Evolutionary conservation across 805 yeast species (phyloP).

Genomic region (Cyberlindnera saturnus): DNA sequence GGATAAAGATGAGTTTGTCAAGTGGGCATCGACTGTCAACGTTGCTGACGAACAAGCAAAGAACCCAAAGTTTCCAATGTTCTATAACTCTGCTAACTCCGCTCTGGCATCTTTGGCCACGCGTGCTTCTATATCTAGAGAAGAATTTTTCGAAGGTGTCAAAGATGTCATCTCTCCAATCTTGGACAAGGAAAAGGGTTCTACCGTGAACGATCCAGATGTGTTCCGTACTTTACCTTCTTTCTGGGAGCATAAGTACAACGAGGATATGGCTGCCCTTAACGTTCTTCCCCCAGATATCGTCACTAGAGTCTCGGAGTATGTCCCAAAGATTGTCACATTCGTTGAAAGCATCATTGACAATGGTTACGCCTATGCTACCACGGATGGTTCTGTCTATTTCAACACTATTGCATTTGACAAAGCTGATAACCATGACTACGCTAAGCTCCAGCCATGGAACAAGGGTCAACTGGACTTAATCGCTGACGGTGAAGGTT

Average conservation of each 20-base stretch:
- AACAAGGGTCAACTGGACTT: conserved; percentile 83
- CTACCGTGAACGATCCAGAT: conserved; percentile 75
- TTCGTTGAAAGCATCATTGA: conserved; percentile 70
- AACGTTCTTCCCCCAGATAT: conserved; percentile 82
- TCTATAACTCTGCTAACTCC: conserved; percentile 51
- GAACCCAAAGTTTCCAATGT: conserved; percentile 87
- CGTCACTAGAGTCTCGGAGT: conserved; percentile 93
- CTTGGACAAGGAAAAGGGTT: conserved; percentile 68
- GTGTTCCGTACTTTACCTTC: conserved; percentile 79
- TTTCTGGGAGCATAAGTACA: conserved; percentile 81
- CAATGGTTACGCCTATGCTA: conserved; percentile 79
- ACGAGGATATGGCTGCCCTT: conserved; percentile 77
- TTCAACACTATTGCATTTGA: conserved; percentile 88
- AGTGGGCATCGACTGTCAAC: conserved; percentile 50
- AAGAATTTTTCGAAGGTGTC: conserved; percentile 41
- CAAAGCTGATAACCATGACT: conserved; percentile 60
- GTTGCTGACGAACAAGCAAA: conserved; percentile 41
- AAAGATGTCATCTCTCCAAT: conserved; percentile 72
- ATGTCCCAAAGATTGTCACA: conserved; percentile 83
- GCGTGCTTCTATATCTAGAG: conserved; percentile 22
- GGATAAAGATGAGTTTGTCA: conserved; percentile 32
- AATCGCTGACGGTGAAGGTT: conserved; percentile 93
- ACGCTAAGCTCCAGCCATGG: conserved; percentile 98
- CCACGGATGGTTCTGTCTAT: conserved; percentile 91
- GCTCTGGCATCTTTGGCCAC: conserved; percentile 44